A percentile compares a stretch with the other conserved stretches of the same genome.
Evolutionary conservation across 768 basidiomycete genomes (phyloP).

Genomic region (Leccinellum rugosiceps): DNA sequence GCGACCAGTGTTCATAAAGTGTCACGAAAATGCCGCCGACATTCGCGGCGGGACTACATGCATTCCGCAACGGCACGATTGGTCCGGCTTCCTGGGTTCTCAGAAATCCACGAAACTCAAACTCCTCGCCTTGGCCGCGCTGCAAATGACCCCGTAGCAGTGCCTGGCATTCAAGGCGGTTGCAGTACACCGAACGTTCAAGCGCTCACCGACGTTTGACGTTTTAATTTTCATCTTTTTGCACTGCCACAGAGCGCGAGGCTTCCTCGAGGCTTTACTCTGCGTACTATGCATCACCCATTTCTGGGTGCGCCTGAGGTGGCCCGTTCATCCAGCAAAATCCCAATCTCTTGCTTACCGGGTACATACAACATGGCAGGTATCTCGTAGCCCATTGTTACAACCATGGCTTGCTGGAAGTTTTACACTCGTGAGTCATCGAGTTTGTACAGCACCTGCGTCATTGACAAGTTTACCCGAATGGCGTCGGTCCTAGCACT

Average conservation of each 20-base stretch:
- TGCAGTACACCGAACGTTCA: conserved; percentile 1
- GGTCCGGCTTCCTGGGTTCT: not conserved
- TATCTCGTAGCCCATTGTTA: not conserved
- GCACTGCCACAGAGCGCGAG: conserved; percentile 26
- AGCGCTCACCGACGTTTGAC: conserved; percentile 4
- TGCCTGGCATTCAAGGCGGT: conserved; percentile 12
- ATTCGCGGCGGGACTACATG: not conserved
- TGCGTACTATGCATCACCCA: not conserved
- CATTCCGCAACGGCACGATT: not conserved
- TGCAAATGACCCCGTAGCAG: conserved; percentile 7
- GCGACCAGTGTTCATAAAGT: not conserved
- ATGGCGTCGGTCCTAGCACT: conserved; percentile 14
- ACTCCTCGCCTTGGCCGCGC: conserved; percentile 24
- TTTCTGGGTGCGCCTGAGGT: not conserved
- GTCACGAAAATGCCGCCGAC: not conserved
- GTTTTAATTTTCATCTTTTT: not conserved
- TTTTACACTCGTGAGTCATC: not conserved
- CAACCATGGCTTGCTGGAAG: not conserved
- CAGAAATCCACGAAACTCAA: conserved; percentile 8
- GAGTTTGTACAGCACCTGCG: conserved; percentile 11
- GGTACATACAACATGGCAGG: conserved; percentile 2
- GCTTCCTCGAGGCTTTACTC: conserved; percentile 27
- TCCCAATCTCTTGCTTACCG: not conserved
- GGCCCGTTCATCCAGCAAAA: not conserved
- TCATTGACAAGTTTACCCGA: conserved; percentile 7